These are phyloP conservation scores for Xylaria hypoxylon DNA, from an alignment of 2,329 filamentous ascomycete species.

Conservation along the genomic window DNA sequence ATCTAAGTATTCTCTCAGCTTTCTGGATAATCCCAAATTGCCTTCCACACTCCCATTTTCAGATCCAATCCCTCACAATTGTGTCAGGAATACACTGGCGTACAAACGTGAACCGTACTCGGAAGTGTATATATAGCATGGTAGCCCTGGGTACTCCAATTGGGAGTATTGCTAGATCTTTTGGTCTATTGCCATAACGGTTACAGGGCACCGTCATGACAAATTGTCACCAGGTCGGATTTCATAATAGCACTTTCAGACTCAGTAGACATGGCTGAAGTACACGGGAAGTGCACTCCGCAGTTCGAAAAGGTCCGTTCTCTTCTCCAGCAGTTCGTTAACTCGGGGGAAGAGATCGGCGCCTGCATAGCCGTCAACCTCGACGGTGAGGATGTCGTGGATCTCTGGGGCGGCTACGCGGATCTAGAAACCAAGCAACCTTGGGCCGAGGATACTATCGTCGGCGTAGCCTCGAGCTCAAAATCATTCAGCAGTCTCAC, in stretches of 20 bases:
- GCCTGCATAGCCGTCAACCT: conserved; percentile 56
- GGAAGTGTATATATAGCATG: too few species aligned
- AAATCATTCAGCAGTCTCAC: conserved; percentile 55
- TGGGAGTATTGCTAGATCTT: too few species aligned
- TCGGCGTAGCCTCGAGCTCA: conserved; percentile 54
- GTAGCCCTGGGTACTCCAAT: too few species aligned
- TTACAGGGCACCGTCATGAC: too few species aligned
- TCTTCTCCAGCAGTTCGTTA: conserved; percentile 52
- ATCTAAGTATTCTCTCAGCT: not conserved
- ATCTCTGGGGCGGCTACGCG: conserved; percentile 56
- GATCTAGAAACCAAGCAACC: conserved; percentile 48
- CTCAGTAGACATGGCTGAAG: conserved; percentile 31
- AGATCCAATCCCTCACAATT: too few species aligned
- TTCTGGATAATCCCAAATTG: not conserved
- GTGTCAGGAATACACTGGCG: too few species aligned
- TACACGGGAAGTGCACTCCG: conserved; percentile 53
- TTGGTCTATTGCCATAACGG: too few species aligned
- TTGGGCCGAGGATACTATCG: conserved; percentile 55
- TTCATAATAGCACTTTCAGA: not conserved
- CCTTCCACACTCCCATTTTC: too few species aligned
- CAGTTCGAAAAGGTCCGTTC: conserved; percentile 53
- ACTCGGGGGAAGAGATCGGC: conserved; percentile 55
- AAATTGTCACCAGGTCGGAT: not conserved
- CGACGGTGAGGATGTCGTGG: conserved; percentile 54
- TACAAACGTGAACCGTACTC: too few species aligned